phyloP scores from a whole-genome alignment of 768 basidiomycete species.

The Tylopilus plumbeoviolaceoides region DNA sequence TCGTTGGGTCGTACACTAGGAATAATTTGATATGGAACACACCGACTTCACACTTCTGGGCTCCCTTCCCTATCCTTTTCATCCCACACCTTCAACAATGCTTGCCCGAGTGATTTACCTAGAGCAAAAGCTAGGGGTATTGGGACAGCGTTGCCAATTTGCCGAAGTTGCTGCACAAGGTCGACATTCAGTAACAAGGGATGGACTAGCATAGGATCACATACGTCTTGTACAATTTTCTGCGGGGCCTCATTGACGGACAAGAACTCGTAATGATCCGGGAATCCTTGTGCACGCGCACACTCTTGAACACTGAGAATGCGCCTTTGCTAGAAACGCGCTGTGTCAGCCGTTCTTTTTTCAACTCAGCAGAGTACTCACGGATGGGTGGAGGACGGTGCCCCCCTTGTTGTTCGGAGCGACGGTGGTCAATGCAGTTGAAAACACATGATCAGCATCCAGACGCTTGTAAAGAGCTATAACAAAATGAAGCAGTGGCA shows the following conservation, averaged over 20 bases:
- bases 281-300: conserved; percentile 77
- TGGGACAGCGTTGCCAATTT: conserved; percentile 81
- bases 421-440: conserved; percentile 58
- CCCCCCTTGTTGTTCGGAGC: conserved; percentile 49
- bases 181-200: background rate
- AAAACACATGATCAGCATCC: conserved; percentile 49
- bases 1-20: conserved; percentile 1
- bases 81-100: conserved; percentile 45
- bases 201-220: conserved; percentile 19
- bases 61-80: conserved; percentile 42
- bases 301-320: conserved; percentile 63
- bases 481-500: conserved; percentile 4
- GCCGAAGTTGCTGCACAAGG: conserved; percentile 56
- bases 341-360: background rate
- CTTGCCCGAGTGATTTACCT: conserved; percentile 43
- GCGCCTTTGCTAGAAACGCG: conserved; percentile 56
- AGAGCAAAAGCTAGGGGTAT: conserved; percentile 64
- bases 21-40: background rate
- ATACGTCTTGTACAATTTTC: conserved; percentile 48
- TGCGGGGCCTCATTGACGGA: conserved; percentile 38
- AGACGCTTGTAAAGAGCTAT: conserved; percentile 57
- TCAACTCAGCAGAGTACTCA: conserved; percentile 18
- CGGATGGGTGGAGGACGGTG: conserved; percentile 43
- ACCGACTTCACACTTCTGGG: conserved; percentile 32
- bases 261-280: conserved; percentile 61